These are phyloP conservation scores for Claviceps africana DNA, from an alignment of 2,329 filamentous ascomycete species.

Conservation along the genomic window DNA sequence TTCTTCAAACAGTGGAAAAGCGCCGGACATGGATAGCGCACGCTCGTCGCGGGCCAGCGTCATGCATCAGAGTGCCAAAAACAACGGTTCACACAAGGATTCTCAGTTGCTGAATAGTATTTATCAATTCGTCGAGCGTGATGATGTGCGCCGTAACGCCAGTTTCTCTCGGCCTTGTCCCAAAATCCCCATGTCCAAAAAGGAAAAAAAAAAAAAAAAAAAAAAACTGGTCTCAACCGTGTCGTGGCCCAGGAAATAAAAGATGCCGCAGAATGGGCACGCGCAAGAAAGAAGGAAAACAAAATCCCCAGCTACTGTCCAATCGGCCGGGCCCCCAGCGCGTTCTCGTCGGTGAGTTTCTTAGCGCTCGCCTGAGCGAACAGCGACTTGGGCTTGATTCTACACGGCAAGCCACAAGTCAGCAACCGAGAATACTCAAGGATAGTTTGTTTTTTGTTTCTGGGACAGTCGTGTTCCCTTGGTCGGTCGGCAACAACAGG, in stretches of 20 bases:
- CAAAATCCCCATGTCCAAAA: neutral
- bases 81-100: neutral
- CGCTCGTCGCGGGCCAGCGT: neutral
- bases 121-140: neutral
- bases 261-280: neutral
- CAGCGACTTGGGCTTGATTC: slow-evolving; percentile 53
- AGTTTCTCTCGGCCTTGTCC: neutral
- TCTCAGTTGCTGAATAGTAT: neutral
- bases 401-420: slow-evolving; percentile 15
- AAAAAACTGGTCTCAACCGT: neutral
- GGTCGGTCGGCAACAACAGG: neutral
- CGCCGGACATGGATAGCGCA: too few relatives aligned
- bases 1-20: too few relatives aligned
- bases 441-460: too few relatives aligned
- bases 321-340: slow-evolving; percentile 23
- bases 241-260: neutral
- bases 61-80: neutral
- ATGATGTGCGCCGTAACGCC: slow-evolving; percentile 1
- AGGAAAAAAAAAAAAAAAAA: too few relatives aligned
- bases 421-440: too few relatives aligned
- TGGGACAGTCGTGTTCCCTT: neutral
- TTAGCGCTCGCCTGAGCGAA: slow-evolving; percentile 53
- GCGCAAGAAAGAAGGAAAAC: neutral
- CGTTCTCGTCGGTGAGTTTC: slow-evolving; percentile 38
- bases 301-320: slow-evolving; percentile 12